A percentile compares a stretch with the other conserved stretches of the same genome.
These are phyloP conservation scores for Lactifluus echinatus DNA, from an alignment of 768 basidiomycete genomes.

Conservation along the genomic window DNA sequence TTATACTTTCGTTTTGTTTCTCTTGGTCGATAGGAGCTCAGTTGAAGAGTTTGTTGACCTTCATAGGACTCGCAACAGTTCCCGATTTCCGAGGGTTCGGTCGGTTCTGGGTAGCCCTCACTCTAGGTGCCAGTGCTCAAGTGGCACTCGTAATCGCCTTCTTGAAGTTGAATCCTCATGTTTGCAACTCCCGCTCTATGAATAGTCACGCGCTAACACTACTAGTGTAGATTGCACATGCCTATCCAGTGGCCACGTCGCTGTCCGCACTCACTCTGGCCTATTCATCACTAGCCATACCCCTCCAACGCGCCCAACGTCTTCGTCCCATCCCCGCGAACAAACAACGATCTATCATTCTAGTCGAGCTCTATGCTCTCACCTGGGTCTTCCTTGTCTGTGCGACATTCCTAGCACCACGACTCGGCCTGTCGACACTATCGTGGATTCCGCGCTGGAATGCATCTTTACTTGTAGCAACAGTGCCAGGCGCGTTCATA, in stretches of 20 bases:
- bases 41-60: too few relatives aligned
- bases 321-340: constrained; percentile 29
- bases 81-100: constrained; percentile 41
- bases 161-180: constrained; percentile 54
- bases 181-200: constrained; percentile 29
- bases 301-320: constrained; percentile 28
- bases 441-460: constrained; percentile 56
- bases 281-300: constrained; percentile 41
- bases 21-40: too few relatives aligned
- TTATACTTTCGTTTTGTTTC: constrained; percentile 5
- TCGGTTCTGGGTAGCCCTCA: constrained; percentile 55
- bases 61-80: too few relatives aligned
- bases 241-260: constrained; percentile 45
- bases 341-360: constrained; percentile 43
- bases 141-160: constrained; percentile 40
- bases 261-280: constrained; percentile 40
- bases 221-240: constrained; percentile 50
- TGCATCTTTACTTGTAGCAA: constrained; percentile 34
- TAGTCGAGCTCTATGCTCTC: constrained; percentile 46
- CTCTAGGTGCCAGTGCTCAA: constrained; percentile 39
- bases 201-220: neutral
- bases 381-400: constrained; percentile 51
- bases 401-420: constrained; percentile 38
- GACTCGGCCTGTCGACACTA: constrained; percentile 38
- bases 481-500: constrained; percentile 33